Evolutionary conservation across 768 basidiomycete species (phyloP).

Genomic region (Calocybe cyanea): DNA sequence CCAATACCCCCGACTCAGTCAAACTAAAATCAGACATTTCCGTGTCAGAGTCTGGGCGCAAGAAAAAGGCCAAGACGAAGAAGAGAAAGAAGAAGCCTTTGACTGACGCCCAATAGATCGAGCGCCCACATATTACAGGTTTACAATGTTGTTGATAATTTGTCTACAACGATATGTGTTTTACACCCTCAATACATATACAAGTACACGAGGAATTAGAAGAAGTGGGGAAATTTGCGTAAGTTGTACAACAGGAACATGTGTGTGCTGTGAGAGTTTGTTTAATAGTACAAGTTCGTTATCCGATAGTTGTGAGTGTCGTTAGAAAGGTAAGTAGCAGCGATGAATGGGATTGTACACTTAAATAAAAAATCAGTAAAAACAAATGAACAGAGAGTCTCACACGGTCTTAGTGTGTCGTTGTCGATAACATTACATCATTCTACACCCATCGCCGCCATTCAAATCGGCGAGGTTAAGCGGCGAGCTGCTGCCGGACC

Average conservation of each 20-base stretch:
- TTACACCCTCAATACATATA: constrained; percentile 1
- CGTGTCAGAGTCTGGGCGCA: constrained; percentile 6
- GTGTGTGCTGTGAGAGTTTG: constrained; percentile 1
- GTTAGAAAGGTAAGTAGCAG: constrained; percentile 1
- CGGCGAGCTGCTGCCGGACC: constrained; percentile 49
- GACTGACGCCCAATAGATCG: no score
- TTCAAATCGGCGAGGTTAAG: constrained; percentile 36
- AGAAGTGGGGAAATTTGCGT: not conserved
- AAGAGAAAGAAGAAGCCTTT: constrained; percentile 30
- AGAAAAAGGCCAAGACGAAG: constrained; percentile 26
- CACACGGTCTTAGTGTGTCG: no score
- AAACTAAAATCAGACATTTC: constrained; percentile 4
- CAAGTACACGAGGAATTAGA: not conserved
- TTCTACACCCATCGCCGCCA: constrained; percentile 60
- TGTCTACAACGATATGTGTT: not conserved
- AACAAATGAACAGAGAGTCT: constrained; percentile 10
- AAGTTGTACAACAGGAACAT: constrained; percentile 10
- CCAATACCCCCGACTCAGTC: constrained; percentile 4
- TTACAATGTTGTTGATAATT: not conserved
- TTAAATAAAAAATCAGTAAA: constrained; percentile 13
- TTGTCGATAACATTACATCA: constrained; percentile 51
- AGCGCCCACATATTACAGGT: no score
- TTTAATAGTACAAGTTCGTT: constrained; percentile 4
- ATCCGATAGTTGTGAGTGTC: not conserved
- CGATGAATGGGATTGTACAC: constrained; percentile 23